Percentiles rank a stretch among this genome's conserved stretches.
Evolutionary conservation across 176 grass and related monocot genomes (phyloP).

Genomic region (Ensete glaucum): DNA sequence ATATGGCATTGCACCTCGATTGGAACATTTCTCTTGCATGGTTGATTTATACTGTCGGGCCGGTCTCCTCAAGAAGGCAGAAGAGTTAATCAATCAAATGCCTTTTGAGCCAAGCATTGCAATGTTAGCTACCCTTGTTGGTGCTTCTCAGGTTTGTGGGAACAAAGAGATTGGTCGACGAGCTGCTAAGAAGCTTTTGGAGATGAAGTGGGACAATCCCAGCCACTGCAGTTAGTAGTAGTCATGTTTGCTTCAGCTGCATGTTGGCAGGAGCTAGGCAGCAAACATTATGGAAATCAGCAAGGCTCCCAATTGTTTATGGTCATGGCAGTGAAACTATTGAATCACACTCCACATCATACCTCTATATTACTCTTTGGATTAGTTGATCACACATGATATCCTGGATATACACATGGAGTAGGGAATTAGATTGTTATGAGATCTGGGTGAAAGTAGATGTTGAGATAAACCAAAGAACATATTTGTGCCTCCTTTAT

Average conservation of each 20-base stretch:
- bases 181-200: not conserved
- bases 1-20: not conserved
- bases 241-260: conserved; percentile 2
- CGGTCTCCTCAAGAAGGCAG: conserved; percentile 17
- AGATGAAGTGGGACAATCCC: not conserved
- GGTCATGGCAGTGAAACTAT: not conserved
- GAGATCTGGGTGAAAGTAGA: too few relatives aligned
- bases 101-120: conserved; percentile 5
- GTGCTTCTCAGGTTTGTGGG: conserved; percentile 4
- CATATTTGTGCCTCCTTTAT: too few relatives aligned
- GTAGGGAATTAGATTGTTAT: too few relatives aligned
- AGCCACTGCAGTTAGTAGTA: not conserved
- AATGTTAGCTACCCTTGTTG: conserved; percentile 18
- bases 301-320: not conserved
- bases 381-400: not conserved
- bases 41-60: conserved; percentile 20
- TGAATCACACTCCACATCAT: not conserved
- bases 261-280: conserved; percentile 9
- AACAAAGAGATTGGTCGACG: conserved; percentile 7
- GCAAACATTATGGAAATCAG: not conserved
- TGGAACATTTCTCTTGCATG: conserved; percentile 26
- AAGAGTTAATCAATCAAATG: conserved; percentile 14
- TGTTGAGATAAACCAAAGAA: too few relatives aligned
- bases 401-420: too few relatives aligned
- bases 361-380: not conserved